These are phyloP conservation scores for Oxalis stricta DNA, from an alignment of 441 rosid genomes.

Conservation along the genomic window DNA sequence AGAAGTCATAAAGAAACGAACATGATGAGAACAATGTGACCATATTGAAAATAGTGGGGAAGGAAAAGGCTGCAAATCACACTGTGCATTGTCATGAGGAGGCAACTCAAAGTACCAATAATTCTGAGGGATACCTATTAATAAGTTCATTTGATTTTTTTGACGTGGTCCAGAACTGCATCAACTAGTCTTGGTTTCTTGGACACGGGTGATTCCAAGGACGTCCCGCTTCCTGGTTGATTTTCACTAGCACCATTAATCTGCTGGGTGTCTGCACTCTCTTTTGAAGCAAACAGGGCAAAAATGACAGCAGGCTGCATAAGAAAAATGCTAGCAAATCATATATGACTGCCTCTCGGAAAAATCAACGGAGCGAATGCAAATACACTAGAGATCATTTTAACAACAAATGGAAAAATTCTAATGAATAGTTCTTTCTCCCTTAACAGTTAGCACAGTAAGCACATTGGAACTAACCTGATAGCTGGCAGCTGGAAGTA, in stretches of 20 bases:
- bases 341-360: no score
- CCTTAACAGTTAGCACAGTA: background rate
- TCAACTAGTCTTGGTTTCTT: conserved; percentile 36
- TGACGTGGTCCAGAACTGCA: conserved; percentile 35
- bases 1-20: background rate
- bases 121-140: conserved; percentile 34
- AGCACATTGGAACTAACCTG: conserved; percentile 39
- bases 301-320: conserved; percentile 84
- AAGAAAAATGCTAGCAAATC: conserved; percentile 9
- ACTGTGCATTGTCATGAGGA: conserved; percentile 5
- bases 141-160: conserved; percentile 48
- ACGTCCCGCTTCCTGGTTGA: conserved; percentile 25
- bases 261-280: conserved; percentile 23
- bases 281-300: conserved; percentile 36
- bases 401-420: no score
- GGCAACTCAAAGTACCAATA: conserved; percentile 1
- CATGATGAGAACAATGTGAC: conserved; percentile 2
- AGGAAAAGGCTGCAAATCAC: conserved; percentile 10
- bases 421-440: background rate
- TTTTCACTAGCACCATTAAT: conserved; percentile 21
- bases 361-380: no score
- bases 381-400: no score
- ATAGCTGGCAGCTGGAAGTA: conserved; percentile 57
- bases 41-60: conserved; percentile 9
- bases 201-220: conserved; percentile 13